A percentile compares a stretch with the other conserved stretches of the same genome.
Evolutionary conservation across 441 rosid species (phyloP).

Genomic region (Brassica hybrid): DNA sequence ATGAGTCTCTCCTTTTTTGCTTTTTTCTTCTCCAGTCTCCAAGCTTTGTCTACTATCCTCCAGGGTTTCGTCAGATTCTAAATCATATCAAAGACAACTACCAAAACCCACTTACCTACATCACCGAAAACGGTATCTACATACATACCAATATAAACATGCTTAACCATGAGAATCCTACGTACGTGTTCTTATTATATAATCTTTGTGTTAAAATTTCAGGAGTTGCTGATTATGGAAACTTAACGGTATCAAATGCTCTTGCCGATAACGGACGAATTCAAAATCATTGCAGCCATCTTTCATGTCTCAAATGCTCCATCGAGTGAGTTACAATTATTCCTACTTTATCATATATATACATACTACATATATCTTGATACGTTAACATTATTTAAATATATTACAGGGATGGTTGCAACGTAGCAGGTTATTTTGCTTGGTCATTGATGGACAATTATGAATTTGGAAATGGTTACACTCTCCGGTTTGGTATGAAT

Average conservation of each 20-base stretch:
- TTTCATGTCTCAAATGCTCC: not conserved
- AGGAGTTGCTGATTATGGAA: not conserved
- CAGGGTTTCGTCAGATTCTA: constrained; percentile 11
- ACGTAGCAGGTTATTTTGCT: not conserved
- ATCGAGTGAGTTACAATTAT: not conserved
- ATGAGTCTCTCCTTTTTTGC: not conserved
- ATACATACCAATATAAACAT: not conserved
- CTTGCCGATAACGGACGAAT: not conserved
- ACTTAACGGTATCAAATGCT: not conserved
- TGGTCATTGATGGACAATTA: not conserved
- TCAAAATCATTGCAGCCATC: not conserved
- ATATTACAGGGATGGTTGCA: not conserved
- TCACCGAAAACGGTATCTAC: constrained; percentile 37
- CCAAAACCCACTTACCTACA: constrained; percentile 32
- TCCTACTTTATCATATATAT: not conserved
- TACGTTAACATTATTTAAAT: not conserved
- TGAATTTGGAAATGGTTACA: not conserved
- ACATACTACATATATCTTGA: not conserved
- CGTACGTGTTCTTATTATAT: not conserved
- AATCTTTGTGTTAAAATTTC: not conserved
- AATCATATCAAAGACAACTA: constrained; percentile 28
- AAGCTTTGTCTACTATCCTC: constrained; percentile 14
- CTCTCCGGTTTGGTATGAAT: not conserved
- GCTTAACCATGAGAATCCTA: not conserved
- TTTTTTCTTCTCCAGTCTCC: not conserved